Base-by-base conservation (phyloP, 164 flowering plant species). In the Vitis rotundifolia region DNA sequence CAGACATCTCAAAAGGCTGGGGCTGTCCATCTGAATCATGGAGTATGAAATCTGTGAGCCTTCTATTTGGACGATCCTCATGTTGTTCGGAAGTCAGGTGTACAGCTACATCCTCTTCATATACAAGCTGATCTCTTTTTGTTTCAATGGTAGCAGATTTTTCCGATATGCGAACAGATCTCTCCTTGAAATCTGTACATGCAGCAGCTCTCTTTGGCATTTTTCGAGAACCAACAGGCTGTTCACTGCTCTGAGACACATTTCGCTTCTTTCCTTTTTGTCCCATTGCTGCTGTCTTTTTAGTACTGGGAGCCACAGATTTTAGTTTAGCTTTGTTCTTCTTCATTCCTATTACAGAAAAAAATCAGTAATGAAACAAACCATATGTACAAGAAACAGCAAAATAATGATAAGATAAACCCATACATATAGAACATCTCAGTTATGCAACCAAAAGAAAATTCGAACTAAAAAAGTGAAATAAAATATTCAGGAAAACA, bases 201-300 rank as follows among this genome's bases (percentile, higher is more conserved):
- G 97, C 91, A 71, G 97, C 97, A 59, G 92, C 88, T 70, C 97
- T 83, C 77, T 77, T 92, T 28, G 95, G 97, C 86, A 70, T 78
- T 79, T 81, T 91, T 1, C 85, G 75, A 63, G 75, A 63, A 28
- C 54, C 69, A 54, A 58, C 62, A 18, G 68, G 61, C 11, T 68
- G 72, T 66, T 58, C 76, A 49, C 22, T 63, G 54, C n/a, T 62
- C 44, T 66, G 37, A 7, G 75, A 48, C 62, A 5, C 48, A 73
- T 14, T 73, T 37, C 80, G 76, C 64, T 80, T 80, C 74, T 59
- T 80, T 13, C 57, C 73, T 16, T 66, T 64, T n/a, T 49, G 37
- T 16, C 16, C 67, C 2, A 2, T 48, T 48, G 15, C 22, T 14
- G 51, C 28, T 8, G 60, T 29, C 56, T 51, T 65, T 22, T 64